Percentiles rank a stretch among this genome's conserved stretches.
Evolutionary conservation across 345 rosid genomes (phyloP).

Genomic region (Acer campestre): DNA sequence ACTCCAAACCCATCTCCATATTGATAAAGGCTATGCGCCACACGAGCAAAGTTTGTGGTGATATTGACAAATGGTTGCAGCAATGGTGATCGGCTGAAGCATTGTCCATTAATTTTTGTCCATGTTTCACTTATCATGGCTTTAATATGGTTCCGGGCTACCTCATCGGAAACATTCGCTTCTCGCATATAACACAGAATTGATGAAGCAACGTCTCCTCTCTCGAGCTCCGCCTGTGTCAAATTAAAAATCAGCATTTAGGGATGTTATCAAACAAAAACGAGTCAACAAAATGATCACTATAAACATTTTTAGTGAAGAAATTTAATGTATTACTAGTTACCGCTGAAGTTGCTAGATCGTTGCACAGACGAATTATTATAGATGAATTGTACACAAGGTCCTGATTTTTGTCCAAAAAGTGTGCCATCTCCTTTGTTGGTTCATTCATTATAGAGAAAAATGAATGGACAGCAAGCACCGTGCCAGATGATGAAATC

Average conservation of each 20-base stretch:
- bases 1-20: conserved; percentile 51
- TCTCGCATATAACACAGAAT: conserved; percentile 45
- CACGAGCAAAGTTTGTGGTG: conserved; percentile 38
- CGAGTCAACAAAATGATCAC: not conserved
- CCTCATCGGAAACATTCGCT: conserved; percentile 38
- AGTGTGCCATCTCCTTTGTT: conserved; percentile 8
- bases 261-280: not conserved
- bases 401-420: conserved; percentile 24
- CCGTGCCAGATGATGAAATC: conserved; percentile 44
- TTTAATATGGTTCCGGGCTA: conserved; percentile 34
- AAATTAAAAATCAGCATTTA: too few relatives aligned
- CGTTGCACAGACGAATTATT: conserved; percentile 54
- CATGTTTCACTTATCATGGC: conserved; percentile 33
- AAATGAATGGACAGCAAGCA: conserved; percentile 37
- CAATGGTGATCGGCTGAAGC: conserved; percentile 17
- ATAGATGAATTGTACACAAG: conserved; percentile 35
- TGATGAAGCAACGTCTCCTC: conserved; percentile 59
- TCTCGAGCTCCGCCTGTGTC: conserved; percentile 45
- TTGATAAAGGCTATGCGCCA: conserved; percentile 46
- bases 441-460: conserved; percentile 20
- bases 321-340: not conserved
- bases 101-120: conserved; percentile 42
- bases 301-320: not conserved
- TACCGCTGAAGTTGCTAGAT: conserved; percentile 49
- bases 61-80: conserved; percentile 26